phyloP scores from a whole-genome alignment of 2,329 filamentous ascomycete species.

The Pseudophaeomoniella oleicola region DNA sequence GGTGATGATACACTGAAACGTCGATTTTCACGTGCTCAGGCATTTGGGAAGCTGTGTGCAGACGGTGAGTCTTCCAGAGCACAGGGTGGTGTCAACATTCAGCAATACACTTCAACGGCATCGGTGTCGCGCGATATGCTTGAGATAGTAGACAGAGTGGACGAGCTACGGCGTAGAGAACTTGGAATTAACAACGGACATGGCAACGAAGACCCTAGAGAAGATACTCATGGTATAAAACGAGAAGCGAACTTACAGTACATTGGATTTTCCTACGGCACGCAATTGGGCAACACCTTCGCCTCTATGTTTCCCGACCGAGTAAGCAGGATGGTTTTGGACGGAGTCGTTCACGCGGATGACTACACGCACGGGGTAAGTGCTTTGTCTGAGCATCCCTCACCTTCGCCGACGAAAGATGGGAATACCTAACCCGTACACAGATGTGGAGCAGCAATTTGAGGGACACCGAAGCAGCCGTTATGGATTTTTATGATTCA shows the following conservation, averaged over 20 bases:
- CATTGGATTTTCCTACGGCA: conserved; percentile 37
- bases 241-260: conserved; percentile 26
- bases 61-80: conserved; percentile 8
- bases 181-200: not conserved
- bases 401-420: no score
- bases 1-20: conserved; percentile 7
- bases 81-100: conserved; percentile 13
- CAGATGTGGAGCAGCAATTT: conserved; percentile 32
- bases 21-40: conserved; percentile 8
- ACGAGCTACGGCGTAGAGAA: conserved; percentile 11
- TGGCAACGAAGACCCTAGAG: not conserved
- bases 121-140: conserved; percentile 22
- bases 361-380: no score
- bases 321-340: conserved; percentile 26
- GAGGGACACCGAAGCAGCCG: conserved; percentile 38
- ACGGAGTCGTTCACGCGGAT: conserved; percentile 24
- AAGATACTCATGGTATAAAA: not conserved
- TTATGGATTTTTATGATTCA: conserved; percentile 37
- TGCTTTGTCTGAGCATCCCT: no score
- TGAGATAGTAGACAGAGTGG: conserved; percentile 16
- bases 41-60: conserved; percentile 7
- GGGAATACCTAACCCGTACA: no score
- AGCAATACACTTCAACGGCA: conserved; percentile 16
- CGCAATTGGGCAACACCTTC: conserved; percentile 27
- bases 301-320: conserved; percentile 27